Conservation (phyloP, 2,329 filamentous ascomycete species). For the Neonectria faginata region DNA sequence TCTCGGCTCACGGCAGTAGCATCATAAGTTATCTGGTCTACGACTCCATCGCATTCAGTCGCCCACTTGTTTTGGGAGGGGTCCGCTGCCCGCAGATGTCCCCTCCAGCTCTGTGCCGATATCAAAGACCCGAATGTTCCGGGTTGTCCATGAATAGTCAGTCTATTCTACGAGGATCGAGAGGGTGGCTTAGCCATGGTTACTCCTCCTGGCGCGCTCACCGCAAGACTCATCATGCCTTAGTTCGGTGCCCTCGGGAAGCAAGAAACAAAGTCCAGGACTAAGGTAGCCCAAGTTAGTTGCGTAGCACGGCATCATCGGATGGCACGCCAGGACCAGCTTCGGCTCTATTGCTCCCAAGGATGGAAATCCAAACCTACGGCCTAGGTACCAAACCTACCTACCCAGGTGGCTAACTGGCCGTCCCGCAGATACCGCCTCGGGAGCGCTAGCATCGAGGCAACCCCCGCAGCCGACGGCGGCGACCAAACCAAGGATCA, state of each 20-base stretch:
- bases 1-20: constrained; percentile 24
- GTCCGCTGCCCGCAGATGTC: constrained; percentile 21
- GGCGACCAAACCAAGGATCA: constrained; percentile 31
- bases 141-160: neutral
- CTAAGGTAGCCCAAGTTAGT: too few species aligned
- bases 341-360: constrained; percentile 2
- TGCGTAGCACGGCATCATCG: constrained; percentile 21
- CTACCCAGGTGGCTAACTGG: constrained; percentile 29
- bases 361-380: neutral
- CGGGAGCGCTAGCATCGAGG: constrained; percentile 40
- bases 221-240: constrained; percentile 17
- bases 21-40: neutral
- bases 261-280: constrained; percentile 12
- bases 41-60: too few species aligned
- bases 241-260: constrained; percentile 22
- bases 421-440: constrained; percentile 26
- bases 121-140: constrained; percentile 1
- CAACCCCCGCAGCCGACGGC: constrained; percentile 41
- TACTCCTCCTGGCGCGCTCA: neutral
- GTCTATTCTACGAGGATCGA: neutral
- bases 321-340: neutral
- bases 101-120: constrained; percentile 11
- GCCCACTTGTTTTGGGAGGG: constrained; percentile 3
- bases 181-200: neutral
- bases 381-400: neutral